Percentiles rank a stretch among this genome's conserved stretches.
Evolutionary conservation across 345 rosid species (phyloP).

Genomic region (Syzygium aqueum): DNA sequence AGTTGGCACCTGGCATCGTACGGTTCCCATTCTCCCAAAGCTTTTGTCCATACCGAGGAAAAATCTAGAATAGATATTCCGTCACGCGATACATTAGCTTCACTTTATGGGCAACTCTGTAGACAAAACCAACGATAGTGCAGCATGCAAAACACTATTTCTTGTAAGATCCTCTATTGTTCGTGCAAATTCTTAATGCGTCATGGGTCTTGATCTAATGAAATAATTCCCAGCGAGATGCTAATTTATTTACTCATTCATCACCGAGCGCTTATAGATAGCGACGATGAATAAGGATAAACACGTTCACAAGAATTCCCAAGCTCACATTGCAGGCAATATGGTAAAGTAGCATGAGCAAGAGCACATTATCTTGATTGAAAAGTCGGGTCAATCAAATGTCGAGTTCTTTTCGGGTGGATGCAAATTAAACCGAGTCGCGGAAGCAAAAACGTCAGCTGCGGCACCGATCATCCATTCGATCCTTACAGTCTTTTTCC

Average conservation of each 20-base stretch:
- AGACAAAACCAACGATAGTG: too few species aligned
- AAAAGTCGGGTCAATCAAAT: not conserved
- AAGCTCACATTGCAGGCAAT: not conserved
- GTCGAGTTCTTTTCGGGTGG: not conserved
- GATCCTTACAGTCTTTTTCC: not conserved
- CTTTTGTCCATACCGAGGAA: not conserved
- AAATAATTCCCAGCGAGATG: too few species aligned
- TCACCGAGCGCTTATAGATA: too few species aligned
- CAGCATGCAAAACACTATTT: too few species aligned
- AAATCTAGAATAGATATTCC: not conserved
- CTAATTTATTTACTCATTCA: too few species aligned
- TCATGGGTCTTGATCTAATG: too few species aligned
- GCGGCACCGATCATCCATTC: not conserved
- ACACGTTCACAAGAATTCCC: too few species aligned
- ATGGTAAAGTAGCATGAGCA: not conserved
- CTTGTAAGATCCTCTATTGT: too few species aligned
- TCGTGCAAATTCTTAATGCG: too few species aligned
- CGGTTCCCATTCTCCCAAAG: not conserved
- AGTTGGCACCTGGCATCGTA: not conserved
- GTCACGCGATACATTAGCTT: fast-evolving
- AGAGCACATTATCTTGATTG: not conserved
- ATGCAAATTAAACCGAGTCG: not conserved
- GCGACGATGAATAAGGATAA: too few species aligned
- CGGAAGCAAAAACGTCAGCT: not conserved
- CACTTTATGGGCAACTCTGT: too few species aligned